A percentile compares a stretch with the other conserved stretches of the same genome.
These are phyloP conservation scores for Pseudophaeomoniella oleicola DNA, from an alignment of 2,329 filamentous ascomycete species.

Conservation along the genomic window DNA sequence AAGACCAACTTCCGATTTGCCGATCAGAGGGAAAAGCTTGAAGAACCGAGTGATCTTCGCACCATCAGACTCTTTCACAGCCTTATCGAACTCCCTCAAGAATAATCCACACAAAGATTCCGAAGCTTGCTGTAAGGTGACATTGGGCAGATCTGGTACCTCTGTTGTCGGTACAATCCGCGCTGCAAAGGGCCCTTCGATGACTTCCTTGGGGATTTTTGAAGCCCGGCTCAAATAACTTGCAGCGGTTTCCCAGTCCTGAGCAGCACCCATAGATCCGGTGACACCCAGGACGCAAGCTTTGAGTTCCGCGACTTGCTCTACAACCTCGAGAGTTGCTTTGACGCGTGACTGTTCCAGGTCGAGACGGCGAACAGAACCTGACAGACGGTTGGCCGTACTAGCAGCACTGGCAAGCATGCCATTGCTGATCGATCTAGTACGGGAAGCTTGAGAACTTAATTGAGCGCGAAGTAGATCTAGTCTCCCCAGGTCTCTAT, in stretches of 20 bases:
- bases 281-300: constrained; percentile 89
- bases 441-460: constrained; percentile 71
- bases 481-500: constrained; percentile 71
- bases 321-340: constrained; percentile 78
- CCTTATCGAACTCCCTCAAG: constrained; percentile 86
- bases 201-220: constrained; percentile 64
- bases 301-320: constrained; percentile 93
- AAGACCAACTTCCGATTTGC: constrained; percentile 70
- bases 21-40: constrained; percentile 92
- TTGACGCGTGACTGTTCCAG: constrained; percentile 84
- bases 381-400: constrained; percentile 73
- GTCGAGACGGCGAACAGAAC: constrained; percentile 75
- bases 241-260: constrained; percentile 96
- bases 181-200: constrained; percentile 73
- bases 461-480: constrained; percentile 81
- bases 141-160: constrained; percentile 77
- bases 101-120: constrained; percentile 86
- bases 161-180: constrained; percentile 90
- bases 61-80: constrained; percentile 73
- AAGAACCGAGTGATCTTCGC: constrained; percentile 90
- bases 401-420: constrained; percentile 79
- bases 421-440: constrained; percentile 69
- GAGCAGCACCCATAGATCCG: constrained; percentile 91
- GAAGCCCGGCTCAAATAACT: constrained; percentile 74
- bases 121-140: constrained; percentile 73